Conservation (phyloP, 2,329 filamentous ascomycete genomes). For the Rachicladosporium sp. region DNA sequence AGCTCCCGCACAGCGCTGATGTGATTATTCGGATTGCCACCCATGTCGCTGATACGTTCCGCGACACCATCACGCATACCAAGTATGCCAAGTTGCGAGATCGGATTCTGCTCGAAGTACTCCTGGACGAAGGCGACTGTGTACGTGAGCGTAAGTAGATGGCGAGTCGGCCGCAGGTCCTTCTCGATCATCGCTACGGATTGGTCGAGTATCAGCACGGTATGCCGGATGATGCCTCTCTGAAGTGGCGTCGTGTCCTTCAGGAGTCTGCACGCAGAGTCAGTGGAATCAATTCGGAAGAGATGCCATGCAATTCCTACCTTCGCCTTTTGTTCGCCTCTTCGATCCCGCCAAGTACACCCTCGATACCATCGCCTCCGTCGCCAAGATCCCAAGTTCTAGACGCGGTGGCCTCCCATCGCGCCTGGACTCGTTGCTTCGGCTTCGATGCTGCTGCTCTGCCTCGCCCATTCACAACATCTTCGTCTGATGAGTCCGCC, state of each 20-base stretch:
- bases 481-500: constrained; percentile 21
- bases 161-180: constrained; percentile 79
- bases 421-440: constrained; percentile 17
- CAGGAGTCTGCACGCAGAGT: constrained; percentile 48
- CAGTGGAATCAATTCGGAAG: not conserved
- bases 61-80: constrained; percentile 90
- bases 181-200: constrained; percentile 92
- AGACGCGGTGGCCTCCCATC: constrained; percentile 23
- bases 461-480: constrained; percentile 11
- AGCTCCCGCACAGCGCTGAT: constrained; percentile 59
- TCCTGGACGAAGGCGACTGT: constrained; percentile 80
- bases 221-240: constrained; percentile 91
- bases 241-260: constrained; percentile 93
- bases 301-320: constrained; percentile 8
- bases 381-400: constrained; percentile 23
- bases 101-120: constrained; percentile 97
- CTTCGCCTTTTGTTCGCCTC: constrained; percentile 24
- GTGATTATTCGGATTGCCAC: constrained; percentile 82
- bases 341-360: constrained; percentile 23
- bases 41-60: constrained; percentile 73
- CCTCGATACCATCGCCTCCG: constrained; percentile 23
- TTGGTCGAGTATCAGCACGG: constrained; percentile 83
- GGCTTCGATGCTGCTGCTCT: constrained; percentile 14
- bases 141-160: constrained; percentile 69
- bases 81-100: constrained; percentile 84